Percentiles rank a stretch among this genome's conserved stretches.
phyloP scores from a whole-genome alignment of 225 moss, liverwort and hornwort species.

The Pleurozium schreberi region DNA sequence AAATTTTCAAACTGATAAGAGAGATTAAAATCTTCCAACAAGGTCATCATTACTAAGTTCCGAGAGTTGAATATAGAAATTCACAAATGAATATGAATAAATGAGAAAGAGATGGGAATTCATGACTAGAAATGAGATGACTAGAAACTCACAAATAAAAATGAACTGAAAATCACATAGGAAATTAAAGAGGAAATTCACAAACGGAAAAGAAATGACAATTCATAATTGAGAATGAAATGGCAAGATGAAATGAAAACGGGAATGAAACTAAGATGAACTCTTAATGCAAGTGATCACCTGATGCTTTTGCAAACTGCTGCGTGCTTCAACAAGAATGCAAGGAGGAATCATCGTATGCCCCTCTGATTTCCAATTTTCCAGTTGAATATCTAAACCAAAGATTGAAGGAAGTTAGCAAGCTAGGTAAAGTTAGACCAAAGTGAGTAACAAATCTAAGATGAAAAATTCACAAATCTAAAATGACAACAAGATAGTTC shows the following conservation, averaged over 20 bases:
- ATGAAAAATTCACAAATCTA: not conserved
- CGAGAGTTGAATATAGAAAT: not conserved
- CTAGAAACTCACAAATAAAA: not conserved
- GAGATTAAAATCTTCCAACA: not conserved
- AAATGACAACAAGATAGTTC: not conserved
- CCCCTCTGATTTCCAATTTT: slow-evolving; percentile 16
- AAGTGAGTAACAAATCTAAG: not conserved
- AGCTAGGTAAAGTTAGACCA: not conserved
- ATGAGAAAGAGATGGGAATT: not conserved
- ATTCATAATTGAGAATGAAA: not conserved
- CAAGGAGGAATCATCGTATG: slow-evolving; percentile 16
- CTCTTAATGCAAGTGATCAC: slow-evolving; percentile 33
- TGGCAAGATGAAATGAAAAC: not conserved
- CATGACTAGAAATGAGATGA: not conserved
- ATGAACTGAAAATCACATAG: not conserved
- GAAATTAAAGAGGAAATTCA: not conserved
- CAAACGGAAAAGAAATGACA: not conserved
- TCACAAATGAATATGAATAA: not conserved
- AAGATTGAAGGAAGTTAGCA: not conserved
- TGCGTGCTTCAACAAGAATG: slow-evolving; percentile 28
- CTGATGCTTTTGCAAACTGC: slow-evolving; percentile 25
- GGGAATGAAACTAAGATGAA: slow-evolving; percentile 7
- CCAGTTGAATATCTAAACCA: slow-evolving; percentile 2
- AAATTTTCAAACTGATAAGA: not conserved
- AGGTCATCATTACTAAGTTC: not conserved